Evolutionary conservation across 148 eudicot genomes (phyloP).

Genomic region (Hydrangea macrophylla): DNA sequence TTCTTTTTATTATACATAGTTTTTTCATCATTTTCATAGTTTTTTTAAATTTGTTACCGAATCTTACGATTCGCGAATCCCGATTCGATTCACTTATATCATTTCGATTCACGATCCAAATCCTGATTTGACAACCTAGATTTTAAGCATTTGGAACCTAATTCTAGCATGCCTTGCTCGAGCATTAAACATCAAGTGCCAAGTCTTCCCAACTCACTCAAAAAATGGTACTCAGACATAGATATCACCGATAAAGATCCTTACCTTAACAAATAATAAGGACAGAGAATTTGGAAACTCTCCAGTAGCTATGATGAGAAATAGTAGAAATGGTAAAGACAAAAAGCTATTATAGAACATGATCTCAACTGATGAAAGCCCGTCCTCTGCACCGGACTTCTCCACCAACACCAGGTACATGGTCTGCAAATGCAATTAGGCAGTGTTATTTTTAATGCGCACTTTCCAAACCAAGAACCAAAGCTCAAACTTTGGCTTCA

Average conservation of each 20-base stretch:
- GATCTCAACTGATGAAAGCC: slow-evolving; percentile 91
- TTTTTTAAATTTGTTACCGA: too few species aligned
- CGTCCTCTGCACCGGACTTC: slow-evolving; percentile 94
- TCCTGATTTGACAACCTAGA: too few species aligned
- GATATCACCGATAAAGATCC: slow-evolving; percentile 3
- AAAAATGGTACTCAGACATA: not conserved
- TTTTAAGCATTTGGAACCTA: too few species aligned
- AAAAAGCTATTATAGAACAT: slow-evolving; percentile 95
- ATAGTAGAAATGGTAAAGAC: slow-evolving; percentile 78
- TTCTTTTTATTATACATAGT: too few species aligned
- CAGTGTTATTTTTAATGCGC: slow-evolving; percentile 3
- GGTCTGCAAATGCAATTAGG: slow-evolving; percentile 58
- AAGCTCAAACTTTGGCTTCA: not conserved
- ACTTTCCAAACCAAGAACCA: not conserved
- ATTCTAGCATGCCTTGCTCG: not conserved
- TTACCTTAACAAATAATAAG: slow-evolving; percentile 72
- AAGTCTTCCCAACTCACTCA: not conserved
- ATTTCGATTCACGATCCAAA: too few species aligned
- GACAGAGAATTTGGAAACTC: slow-evolving; percentile 80
- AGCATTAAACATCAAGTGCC: not conserved
- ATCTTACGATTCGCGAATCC: too few species aligned
- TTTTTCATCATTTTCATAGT: too few species aligned
- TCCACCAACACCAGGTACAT: slow-evolving; percentile 98
- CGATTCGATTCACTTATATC: too few species aligned
- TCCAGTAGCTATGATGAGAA: slow-evolving; percentile 71